Base-by-base conservation (phyloP, 805 yeast genomes). In the Kodamaea nitidulidarum region DNA sequence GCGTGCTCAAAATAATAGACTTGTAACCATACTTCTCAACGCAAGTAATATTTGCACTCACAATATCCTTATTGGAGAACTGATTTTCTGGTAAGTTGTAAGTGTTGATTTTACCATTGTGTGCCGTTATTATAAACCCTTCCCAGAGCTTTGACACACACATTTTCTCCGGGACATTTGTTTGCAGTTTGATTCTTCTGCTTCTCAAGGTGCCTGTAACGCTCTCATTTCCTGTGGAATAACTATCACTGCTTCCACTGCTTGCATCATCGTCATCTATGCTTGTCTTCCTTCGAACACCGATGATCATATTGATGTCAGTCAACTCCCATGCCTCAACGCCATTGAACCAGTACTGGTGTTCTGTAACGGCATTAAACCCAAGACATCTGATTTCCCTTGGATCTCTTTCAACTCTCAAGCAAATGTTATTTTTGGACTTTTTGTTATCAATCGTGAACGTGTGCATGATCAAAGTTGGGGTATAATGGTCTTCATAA, bases 361-460 rank as follows among this genome's bases (percentile, higher is more conserved):
- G 78, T 52, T 87, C 95, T 14, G 73, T 68, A 6, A 79, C 87
- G 1, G 83, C 76, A 39, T 80, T 86, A 55, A 88, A 84, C 18
- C 96, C 96, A 29, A 84, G 70, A 62, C 96, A 88, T 65, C 96
- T 76, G 27, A 86, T 85, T 61, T 88, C 96, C 51, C 95, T 75
- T 2, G 91, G 87, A 60, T 88, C 96, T 74, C 96, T 82, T 60
- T 88, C 96, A 28, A 85, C 95, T 60, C 96, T 76, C 40, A 88
- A 61, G 58, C 96, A 88, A 29, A 88, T 88, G 48, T 77, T 81
- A 41, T 78, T 83, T 52, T 84, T 84, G 7, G 95, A 88, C 41
- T 81, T 70, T 53, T 83, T 84, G 25, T 46, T 49, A 43, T 81
- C 85, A 33, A 81, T 76, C 32, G 76, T 76, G 51, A 78, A 81